A percentile compares a stretch with the other conserved stretches of the same genome.
These are phyloP conservation scores for Trichoderma polysporum DNA, from an alignment of 2,329 filamentous ascomycete genomes.

Conservation along the genomic window DNA sequence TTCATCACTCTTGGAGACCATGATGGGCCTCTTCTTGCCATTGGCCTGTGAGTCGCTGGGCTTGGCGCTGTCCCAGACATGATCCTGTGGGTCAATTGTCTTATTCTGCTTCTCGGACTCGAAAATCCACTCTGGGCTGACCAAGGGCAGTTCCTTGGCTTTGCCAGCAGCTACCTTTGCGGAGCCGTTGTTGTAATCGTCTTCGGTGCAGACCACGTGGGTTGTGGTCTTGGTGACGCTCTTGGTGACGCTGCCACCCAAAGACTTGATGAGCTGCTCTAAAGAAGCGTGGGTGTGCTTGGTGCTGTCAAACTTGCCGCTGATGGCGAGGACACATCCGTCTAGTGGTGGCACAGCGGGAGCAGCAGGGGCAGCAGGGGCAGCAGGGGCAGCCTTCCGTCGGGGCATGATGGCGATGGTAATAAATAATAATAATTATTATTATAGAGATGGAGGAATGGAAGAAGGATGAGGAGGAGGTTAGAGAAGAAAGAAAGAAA, in stretches of 20 bases:
- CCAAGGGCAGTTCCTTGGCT: slow-evolving; percentile 51
- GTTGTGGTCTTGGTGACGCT: slow-evolving; percentile 52
- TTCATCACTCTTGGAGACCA: slow-evolving; percentile 4
- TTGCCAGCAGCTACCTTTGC: slow-evolving; percentile 53
- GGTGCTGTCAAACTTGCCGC: slow-evolving; percentile 57
- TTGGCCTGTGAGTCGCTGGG: slow-evolving; percentile 25
- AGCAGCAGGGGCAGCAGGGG: slow-evolving; percentile 15
- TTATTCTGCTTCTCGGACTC: slow-evolving; percentile 45
- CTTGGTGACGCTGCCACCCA: slow-evolving; percentile 51
- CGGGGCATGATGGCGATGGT: neutral
- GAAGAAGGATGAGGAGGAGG: neutral
- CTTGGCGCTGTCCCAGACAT: slow-evolving; percentile 29
- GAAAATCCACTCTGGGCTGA: slow-evolving; percentile 61
- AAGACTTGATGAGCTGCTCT: slow-evolving; percentile 44
- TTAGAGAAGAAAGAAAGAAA: neutral
- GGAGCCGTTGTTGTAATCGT: slow-evolving; percentile 50
- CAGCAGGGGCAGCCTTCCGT: slow-evolving; percentile 23
- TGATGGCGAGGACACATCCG: slow-evolving; percentile 54
- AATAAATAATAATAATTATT: neutral
- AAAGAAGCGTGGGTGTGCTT: slow-evolving; percentile 53
- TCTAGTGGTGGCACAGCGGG: slow-evolving; percentile 40
- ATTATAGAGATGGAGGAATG: neutral
- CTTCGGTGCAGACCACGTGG: slow-evolving; percentile 56
- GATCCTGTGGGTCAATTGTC: slow-evolving; percentile 29
- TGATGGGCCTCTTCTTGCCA: slow-evolving; percentile 28